phyloP scores from a whole-genome alignment of 495 filamentous ascomycete species.

The Symbiotaphrina buchneri region DNA sequence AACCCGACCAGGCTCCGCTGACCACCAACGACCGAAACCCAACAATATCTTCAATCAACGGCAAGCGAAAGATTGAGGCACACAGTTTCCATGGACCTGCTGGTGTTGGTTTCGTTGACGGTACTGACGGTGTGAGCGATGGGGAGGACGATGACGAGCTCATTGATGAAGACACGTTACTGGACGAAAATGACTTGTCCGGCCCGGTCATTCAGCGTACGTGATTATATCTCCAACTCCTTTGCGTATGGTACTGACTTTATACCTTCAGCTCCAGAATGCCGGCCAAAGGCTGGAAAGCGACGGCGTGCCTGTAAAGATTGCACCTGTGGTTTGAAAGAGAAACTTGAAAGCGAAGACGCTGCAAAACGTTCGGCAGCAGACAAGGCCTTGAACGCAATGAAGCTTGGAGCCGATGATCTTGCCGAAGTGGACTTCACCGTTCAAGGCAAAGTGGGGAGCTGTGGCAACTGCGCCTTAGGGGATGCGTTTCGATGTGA shows the following conservation, averaged over 20 bases:
- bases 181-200: slow-evolving; percentile 62
- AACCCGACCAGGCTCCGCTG: slow-evolving; percentile 7
- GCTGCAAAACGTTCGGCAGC: slow-evolving; percentile 38
- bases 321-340: slow-evolving; percentile 80
- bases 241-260: slow-evolving; percentile 5
- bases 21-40: slow-evolving; percentile 1
- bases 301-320: slow-evolving; percentile 90
- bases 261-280: slow-evolving; percentile 42
- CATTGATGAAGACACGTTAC: slow-evolving; percentile 72
- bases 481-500: slow-evolving; percentile 73
- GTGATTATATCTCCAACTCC: too few species aligned
- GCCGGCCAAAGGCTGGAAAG: slow-evolving; percentile 60
- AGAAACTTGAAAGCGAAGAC: slow-evolving; percentile 63
- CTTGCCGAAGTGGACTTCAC: slow-evolving; percentile 86
- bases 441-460: slow-evolving; percentile 82
- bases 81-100: slow-evolving; percentile 15
- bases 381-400: slow-evolving; percentile 30
- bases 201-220: slow-evolving; percentile 53
- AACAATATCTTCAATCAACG: slow-evolving; percentile 14
- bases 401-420: slow-evolving; percentile 62
- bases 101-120: slow-evolving; percentile 54
- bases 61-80: slow-evolving; percentile 23
- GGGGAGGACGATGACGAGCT: slow-evolving; percentile 50
- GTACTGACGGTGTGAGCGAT: slow-evolving; percentile 39
- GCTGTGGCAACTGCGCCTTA: slow-evolving; percentile 78